Evolutionary conservation across 202 grass and related monocot genomes (phyloP).

Genomic region (Elaeis oleifera): DNA sequence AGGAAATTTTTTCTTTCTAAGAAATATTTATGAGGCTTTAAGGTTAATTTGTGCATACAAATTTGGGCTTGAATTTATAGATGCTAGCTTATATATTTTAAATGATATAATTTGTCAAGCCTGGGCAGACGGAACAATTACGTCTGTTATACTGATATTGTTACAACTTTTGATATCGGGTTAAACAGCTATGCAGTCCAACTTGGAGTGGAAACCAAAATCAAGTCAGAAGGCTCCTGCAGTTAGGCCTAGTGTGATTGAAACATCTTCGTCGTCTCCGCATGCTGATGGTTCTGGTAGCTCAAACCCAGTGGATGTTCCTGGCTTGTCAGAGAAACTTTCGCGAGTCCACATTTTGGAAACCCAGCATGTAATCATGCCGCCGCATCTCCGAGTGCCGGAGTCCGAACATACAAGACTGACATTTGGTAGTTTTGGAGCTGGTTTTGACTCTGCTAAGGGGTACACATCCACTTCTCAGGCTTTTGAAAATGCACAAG

Average conservation of each 20-base stretch:
- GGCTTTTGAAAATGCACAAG: constrained; percentile 29
- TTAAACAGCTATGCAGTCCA: no score
- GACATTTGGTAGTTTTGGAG: constrained; percentile 56
- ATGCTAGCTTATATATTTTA: no score
- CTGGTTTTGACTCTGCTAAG: constrained; percentile 10
- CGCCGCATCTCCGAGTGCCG: constrained; percentile 53
- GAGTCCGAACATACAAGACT: constrained; percentile 37
- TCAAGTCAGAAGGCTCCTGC: constrained; percentile 39
- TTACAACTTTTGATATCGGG: no score
- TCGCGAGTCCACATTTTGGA: constrained; percentile 45
- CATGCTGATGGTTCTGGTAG: constrained; percentile 27
- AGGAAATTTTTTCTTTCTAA: no score
- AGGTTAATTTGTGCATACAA: no score
- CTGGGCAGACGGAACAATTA: no score
- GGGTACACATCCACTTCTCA: constrained; percentile 13
- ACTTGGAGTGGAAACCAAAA: constrained; percentile 75
- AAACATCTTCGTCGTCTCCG: constrained; percentile 3
- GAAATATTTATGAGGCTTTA: no score
- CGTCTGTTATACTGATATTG: no score
- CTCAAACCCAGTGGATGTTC: constrained; percentile 14
- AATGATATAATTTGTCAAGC: no score
- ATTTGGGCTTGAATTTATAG: no score
- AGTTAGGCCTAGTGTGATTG: constrained; percentile 3
- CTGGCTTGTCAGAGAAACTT: constrained; percentile 49
- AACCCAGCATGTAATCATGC: constrained; percentile 62